A percentile compares a stretch with the other conserved stretches of the same genome.
Conservation (phyloP, 805 yeast species). For the Priceomyces carsonii region DNA sequence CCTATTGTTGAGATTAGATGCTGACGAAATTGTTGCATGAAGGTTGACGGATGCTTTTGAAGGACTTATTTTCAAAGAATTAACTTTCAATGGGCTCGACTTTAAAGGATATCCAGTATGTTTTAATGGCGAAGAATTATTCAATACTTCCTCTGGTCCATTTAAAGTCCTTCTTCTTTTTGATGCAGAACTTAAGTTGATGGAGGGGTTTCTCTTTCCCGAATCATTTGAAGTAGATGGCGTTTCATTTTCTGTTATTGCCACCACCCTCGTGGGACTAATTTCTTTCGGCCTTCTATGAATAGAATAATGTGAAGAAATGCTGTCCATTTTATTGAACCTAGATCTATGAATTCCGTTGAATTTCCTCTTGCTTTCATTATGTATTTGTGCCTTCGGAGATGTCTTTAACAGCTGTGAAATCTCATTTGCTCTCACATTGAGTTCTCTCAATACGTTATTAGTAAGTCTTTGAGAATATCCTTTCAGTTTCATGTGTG, state of each 20-base stretch:
- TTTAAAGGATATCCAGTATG: background rate
- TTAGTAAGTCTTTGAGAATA: constrained; percentile 49
- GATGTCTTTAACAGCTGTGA: constrained; percentile 18
- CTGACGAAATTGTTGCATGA: too few relatives aligned
- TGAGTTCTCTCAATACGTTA: constrained; percentile 47
- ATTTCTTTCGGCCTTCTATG: constrained; percentile 12
- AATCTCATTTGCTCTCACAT: constrained; percentile 40
- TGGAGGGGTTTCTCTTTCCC: constrained; percentile 11
- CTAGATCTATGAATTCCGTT: constrained; percentile 34
- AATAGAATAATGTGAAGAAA: constrained; percentile 48
- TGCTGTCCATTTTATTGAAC: constrained; percentile 50
- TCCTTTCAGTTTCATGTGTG: constrained; percentile 42
- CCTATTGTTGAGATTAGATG: too few relatives aligned
- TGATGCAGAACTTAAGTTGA: constrained; percentile 13
- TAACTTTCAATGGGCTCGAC: constrained; percentile 2
- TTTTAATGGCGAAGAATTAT: background rate
- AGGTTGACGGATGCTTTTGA: constrained; percentile 7
- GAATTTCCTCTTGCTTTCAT: constrained; percentile 26
- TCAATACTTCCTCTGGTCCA: constrained; percentile 39
- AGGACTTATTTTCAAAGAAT: constrained; percentile 4
- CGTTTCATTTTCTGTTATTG: constrained; percentile 4
- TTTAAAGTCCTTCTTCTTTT: constrained; percentile 42
- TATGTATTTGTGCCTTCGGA: constrained; percentile 11
- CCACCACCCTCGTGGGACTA: constrained; percentile 2
- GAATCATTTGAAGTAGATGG: constrained; percentile 4